These are phyloP conservation scores for Magnolia officinalis DNA, from an alignment of 164 flowering plant genomes.

Conservation along the genomic window DNA sequence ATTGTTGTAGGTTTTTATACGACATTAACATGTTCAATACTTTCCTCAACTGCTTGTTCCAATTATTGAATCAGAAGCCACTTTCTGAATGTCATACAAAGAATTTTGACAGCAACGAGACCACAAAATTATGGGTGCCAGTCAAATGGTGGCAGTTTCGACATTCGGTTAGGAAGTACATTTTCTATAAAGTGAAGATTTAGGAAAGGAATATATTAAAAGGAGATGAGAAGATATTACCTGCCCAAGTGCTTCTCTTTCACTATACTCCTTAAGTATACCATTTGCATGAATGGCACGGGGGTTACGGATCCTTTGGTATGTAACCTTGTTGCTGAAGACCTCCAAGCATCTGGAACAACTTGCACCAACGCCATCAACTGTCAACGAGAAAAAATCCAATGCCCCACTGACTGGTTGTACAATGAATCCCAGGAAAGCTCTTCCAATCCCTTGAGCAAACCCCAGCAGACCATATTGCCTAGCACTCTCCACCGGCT, in stretches of 20 bases:
- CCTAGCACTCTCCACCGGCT: constrained; percentile 93
- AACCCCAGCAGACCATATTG: constrained; percentile 85
- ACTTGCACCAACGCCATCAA: constrained; percentile 96
- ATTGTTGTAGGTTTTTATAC: too few species aligned
- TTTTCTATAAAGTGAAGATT: too few species aligned
- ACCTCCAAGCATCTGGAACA: constrained; percentile 81
- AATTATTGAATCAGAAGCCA: too few species aligned
- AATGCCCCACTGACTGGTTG: constrained; percentile 98
- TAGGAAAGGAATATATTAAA: background rate
- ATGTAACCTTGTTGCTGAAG: constrained; percentile 46
- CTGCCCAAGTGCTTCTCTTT: constrained; percentile 92
- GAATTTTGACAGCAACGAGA: too few species aligned
- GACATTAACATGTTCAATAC: too few species aligned
- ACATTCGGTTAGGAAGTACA: too few species aligned
- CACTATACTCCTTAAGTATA: constrained; percentile 70
- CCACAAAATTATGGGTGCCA: too few species aligned
- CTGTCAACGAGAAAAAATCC: constrained; percentile 92
- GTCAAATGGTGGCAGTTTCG: too few species aligned
- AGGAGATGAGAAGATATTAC: constrained; percentile 28
- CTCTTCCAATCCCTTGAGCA: constrained; percentile 92
- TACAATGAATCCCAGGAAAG: constrained; percentile 74
- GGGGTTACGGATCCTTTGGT: constrained; percentile 77
- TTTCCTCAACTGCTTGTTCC: too few species aligned
- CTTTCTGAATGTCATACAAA: too few species aligned
- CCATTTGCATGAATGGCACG: constrained; percentile 71